These are phyloP conservation scores for Solanum chiquidenum DNA, from an alignment of 257 asterid species.

Conservation along the genomic window DNA sequence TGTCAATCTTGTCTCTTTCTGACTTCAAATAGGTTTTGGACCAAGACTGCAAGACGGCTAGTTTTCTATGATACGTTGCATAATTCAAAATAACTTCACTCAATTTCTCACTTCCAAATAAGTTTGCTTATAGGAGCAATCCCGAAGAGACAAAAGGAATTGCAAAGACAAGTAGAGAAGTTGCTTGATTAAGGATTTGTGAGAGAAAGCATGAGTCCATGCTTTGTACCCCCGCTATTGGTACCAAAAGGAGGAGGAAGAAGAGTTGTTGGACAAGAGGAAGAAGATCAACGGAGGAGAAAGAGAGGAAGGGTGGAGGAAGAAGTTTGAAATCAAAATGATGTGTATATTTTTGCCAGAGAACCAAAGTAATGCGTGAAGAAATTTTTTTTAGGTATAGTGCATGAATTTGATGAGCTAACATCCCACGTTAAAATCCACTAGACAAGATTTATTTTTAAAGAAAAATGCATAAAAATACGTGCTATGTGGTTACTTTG, in stretches of 20 bases:
- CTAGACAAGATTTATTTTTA: not conserved
- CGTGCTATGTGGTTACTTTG: not conserved
- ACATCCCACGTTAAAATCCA: not conserved
- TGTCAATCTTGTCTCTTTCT: no score
- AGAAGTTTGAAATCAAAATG: not conserved
- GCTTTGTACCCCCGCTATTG: not conserved
- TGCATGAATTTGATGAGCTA: not conserved
- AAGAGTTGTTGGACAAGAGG: no score
- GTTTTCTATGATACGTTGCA: not conserved
- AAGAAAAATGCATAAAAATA: not conserved
- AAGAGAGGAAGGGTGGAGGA: not conserved
- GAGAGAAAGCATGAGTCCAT: not conserved
- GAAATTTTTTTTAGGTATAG: not conserved
- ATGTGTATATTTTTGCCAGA: not conserved
- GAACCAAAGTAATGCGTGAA: not conserved
- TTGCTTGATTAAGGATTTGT: not conserved
- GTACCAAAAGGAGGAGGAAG: not conserved
- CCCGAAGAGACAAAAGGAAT: not conserved
- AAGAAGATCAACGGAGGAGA: not conserved
- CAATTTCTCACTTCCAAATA: not conserved
- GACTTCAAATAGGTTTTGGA: no score
- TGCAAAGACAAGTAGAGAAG: not conserved
- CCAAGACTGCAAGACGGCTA: not conserved
- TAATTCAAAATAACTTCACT: not conserved
- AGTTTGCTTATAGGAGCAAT: not conserved